Evolutionary conservation across 202 grass and related monocot species (phyloP).

Genomic region (Elaeis oleifera): DNA sequence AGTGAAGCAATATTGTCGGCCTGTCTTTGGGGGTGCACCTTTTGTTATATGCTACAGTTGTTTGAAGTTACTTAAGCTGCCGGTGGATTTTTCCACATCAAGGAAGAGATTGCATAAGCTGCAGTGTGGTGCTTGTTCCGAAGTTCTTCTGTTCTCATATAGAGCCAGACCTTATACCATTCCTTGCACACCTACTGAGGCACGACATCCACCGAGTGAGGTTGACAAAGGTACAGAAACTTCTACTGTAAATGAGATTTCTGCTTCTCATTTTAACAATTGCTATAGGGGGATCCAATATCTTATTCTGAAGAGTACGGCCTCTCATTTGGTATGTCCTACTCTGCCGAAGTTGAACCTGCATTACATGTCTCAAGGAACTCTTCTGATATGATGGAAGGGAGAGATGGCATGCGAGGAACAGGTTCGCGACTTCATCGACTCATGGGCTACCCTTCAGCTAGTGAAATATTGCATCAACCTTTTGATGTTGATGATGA

Average conservation of each 20-base stretch:
- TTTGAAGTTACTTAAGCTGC: slow-evolving; percentile 50
- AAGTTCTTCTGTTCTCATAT: slow-evolving; percentile 62
- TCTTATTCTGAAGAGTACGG: slow-evolving; percentile 72
- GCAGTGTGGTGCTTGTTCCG: slow-evolving; percentile 60
- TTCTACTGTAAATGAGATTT: background rate
- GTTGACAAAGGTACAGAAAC: slow-evolving; percentile 10
- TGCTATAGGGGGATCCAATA: slow-evolving; percentile 30
- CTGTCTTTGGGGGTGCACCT: slow-evolving; percentile 58
- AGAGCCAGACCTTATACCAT: slow-evolving; percentile 23
- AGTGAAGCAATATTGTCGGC: slow-evolving; percentile 50
- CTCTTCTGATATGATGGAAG: slow-evolving; percentile 42
- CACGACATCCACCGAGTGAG: slow-evolving; percentile 7
- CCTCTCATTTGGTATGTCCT: slow-evolving; percentile 38
- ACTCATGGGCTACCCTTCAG: slow-evolving; percentile 85
- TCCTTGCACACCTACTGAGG: slow-evolving; percentile 9
- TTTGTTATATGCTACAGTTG: slow-evolving; percentile 78
- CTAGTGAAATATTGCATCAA: slow-evolving; percentile 47
- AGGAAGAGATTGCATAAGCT: slow-evolving; percentile 42
- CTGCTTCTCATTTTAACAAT: slow-evolving; percentile 1
- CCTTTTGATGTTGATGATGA: slow-evolving; percentile 30
- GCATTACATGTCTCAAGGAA: slow-evolving; percentile 65
- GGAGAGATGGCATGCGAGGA: slow-evolving; percentile 20
- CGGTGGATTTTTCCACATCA: slow-evolving; percentile 40
- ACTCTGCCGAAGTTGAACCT: slow-evolving; percentile 38
- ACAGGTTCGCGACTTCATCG: slow-evolving; percentile 50